These are phyloP conservation scores for Pisolithus orientalis DNA, from an alignment of 768 basidiomycete species.

Conservation along the genomic window DNA sequence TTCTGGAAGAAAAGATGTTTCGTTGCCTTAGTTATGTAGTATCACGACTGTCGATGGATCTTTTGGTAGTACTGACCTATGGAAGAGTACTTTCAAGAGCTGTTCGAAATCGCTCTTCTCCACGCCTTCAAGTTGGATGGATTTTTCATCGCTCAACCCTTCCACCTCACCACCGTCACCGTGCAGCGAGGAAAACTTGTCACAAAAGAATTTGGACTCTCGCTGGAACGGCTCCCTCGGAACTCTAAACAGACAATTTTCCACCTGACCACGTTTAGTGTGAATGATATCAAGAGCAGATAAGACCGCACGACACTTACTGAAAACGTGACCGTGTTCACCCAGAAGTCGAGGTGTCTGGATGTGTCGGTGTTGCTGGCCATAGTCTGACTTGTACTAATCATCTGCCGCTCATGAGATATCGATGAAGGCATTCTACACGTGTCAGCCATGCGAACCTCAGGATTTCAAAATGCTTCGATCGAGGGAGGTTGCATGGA, in stretches of 20 bases:
- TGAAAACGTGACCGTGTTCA: conserved; percentile 4
- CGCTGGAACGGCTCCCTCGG: conserved; percentile 8
- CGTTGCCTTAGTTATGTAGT: background rate
- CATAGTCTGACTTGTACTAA: background rate
- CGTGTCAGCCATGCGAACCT: no score
- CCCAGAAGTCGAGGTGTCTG: background rate
- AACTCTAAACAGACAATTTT: conserved; percentile 10
- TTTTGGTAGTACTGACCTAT: background rate
- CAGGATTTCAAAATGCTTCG: no score
- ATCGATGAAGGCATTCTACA: no score
- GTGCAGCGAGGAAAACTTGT: conserved; percentile 8
- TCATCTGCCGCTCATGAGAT: no score
- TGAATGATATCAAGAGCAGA: background rate
- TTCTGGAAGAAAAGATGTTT: background rate
- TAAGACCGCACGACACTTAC: background rate
- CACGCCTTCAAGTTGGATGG: conserved; percentile 12
- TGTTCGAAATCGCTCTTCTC: conserved; percentile 8
- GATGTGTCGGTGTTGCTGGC: background rate
- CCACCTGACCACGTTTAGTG: conserved; percentile 5
- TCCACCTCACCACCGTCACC: background rate
- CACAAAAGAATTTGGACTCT: conserved; percentile 11
- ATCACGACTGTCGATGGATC: no score
- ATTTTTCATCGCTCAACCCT: conserved; percentile 8
- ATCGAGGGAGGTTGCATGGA: no score
- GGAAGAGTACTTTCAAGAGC: conserved; percentile 10